Conservation (phyloP, 2,329 filamentous ascomycete genomes). For the Clonostachys sp. region DNA sequence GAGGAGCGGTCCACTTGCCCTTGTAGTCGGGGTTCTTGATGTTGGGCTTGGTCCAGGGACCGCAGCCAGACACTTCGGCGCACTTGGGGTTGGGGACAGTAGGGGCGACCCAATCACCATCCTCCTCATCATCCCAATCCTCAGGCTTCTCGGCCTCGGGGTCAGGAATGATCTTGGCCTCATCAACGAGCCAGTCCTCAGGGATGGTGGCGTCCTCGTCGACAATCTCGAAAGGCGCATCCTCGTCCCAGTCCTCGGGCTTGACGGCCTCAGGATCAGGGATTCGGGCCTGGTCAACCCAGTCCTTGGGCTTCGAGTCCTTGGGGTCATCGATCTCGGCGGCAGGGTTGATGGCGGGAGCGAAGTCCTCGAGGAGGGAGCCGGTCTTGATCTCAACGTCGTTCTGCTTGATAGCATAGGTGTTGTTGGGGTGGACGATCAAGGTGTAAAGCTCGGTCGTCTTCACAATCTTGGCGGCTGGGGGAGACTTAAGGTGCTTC, state of each 20-base stretch:
- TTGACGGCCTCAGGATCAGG: conserved; percentile 89
- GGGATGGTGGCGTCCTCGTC: conserved; percentile 89
- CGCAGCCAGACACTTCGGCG: conserved; percentile 86
- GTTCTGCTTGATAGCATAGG: conserved; percentile 87
- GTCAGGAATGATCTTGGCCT: conserved; percentile 78
- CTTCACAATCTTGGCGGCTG: conserved; percentile 85
- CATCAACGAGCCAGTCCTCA: conserved; percentile 92
- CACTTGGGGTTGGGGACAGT: conserved; percentile 96
- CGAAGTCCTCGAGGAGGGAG: conserved; percentile 90
- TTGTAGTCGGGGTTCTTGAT: conserved; percentile 96
- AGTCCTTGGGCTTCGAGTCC: conserved; percentile 90
- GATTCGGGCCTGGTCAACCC: conserved; percentile 93
- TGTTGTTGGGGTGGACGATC: conserved; percentile 95
- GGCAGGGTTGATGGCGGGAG: conserved; percentile 85
- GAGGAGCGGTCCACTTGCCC: conserved; percentile 94
- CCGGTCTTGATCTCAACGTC: conserved; percentile 85
- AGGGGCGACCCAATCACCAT: conserved; percentile 93
- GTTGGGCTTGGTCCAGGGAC: conserved; percentile 85
- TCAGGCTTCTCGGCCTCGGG: conserved; percentile 96
- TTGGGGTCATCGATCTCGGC: conserved; percentile 94
- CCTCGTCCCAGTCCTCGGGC: conserved; percentile 99
- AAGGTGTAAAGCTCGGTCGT: conserved; percentile 93
- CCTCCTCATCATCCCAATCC: conserved; percentile 99
- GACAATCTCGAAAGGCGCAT: conserved; percentile 92
- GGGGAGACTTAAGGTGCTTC: conserved; percentile 89